Conservation (phyloP, 129 eudicot genomes). For the Gnaphalium uliginosum region DNA sequence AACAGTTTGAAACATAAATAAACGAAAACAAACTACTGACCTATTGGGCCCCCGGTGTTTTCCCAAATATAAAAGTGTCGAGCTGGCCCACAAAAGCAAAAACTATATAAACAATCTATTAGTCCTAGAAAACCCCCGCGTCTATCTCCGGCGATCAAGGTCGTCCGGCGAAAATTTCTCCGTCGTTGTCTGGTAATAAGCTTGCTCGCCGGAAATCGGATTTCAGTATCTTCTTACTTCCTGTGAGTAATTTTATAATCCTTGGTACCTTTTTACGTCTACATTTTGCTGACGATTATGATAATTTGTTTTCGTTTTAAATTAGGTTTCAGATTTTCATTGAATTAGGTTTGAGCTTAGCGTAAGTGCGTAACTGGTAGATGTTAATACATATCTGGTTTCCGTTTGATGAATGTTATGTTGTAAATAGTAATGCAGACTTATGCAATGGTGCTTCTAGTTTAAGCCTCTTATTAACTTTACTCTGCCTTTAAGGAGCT, state of each 20-base stretch:
- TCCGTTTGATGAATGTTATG: too few relatives aligned
- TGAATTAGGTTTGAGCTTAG: too few relatives aligned
- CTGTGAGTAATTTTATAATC: background rate
- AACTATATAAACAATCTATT: background rate
- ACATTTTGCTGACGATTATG: too few relatives aligned
- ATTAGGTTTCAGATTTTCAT: too few relatives aligned
- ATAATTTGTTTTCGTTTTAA: too few relatives aligned
- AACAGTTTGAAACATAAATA: too few relatives aligned
- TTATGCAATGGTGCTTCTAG: background rate
- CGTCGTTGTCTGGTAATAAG: background rate
- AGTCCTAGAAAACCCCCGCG: background rate
- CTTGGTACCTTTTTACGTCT: background rate
- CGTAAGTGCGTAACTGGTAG: too few relatives aligned
- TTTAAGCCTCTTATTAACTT: background rate
- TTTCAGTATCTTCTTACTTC: background rate
- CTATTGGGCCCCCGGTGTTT: background rate
- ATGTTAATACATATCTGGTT: too few relatives aligned
- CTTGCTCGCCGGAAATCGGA: background rate
- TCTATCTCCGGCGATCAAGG: background rate
- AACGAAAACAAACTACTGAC: too few relatives aligned
- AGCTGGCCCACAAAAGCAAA: background rate
- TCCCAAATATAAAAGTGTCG: background rate
- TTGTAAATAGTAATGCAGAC: background rate
- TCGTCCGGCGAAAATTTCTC: background rate
- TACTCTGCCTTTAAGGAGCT: background rate